Percentiles rank a stretch among this genome's conserved stretches.
phyloP scores from a whole-genome alignment of 371 early-diverging fungal genomes.

The Haplosporangium sp. region DNA sequence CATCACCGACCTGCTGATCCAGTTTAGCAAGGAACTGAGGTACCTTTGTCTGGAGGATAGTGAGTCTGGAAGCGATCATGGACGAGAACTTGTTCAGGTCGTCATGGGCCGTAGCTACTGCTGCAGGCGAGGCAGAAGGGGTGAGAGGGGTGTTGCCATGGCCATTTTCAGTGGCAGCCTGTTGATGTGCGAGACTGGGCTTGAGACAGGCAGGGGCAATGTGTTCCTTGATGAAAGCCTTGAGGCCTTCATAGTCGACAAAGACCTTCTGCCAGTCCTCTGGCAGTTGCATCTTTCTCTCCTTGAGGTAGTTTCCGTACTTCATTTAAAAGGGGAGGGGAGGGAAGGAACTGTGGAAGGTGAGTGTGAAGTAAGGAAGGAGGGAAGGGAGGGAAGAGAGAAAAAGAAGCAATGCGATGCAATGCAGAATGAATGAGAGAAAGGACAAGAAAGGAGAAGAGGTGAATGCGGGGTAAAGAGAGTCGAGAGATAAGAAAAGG shows the following conservation, averaged over 20 bases:
- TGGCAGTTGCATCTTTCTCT: slow-evolving; percentile 71
- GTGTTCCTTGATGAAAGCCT: slow-evolving; percentile 68
- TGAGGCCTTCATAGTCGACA: slow-evolving; percentile 72
- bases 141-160: slow-evolving; percentile 6
- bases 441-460: not conserved
- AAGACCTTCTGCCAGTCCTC: slow-evolving; percentile 67
- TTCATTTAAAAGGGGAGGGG: slow-evolving; percentile 66
- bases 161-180: slow-evolving; percentile 11
- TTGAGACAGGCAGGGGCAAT: slow-evolving; percentile 61
- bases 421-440: not conserved
- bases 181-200: slow-evolving; percentile 43
- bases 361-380: not conserved
- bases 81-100: slow-evolving; percentile 42
- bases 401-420: not conserved
- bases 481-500: not conserved
- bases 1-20: slow-evolving; percentile 69
- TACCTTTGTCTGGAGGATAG: slow-evolving; percentile 45
- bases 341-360: not conserved
- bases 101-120: slow-evolving; percentile 32
- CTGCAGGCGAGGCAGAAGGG: not conserved
- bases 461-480: too few relatives aligned
- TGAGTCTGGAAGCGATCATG: slow-evolving; percentile 44
- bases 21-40: slow-evolving; percentile 70
- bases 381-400: not conserved
- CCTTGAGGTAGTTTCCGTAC: slow-evolving; percentile 78